phyloP scores from a whole-genome alignment of 2,329 filamentous ascomycete genomes.

The Allantophomopsis lycopodina region DNA sequence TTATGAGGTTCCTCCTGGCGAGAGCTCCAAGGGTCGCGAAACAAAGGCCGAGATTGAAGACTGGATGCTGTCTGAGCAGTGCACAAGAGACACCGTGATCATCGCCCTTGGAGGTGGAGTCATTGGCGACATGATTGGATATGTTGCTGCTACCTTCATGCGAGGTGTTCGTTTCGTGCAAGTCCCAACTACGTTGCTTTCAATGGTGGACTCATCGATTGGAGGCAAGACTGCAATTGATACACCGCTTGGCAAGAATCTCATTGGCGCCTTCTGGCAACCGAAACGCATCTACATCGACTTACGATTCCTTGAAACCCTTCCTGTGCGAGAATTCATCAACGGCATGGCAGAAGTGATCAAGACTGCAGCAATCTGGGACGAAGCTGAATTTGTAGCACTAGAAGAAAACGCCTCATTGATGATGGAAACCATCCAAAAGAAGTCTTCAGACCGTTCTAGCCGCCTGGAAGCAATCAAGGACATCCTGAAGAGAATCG shows the following conservation, averaged over 20 bases:
- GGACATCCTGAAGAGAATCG: slow-evolving; percentile 60
- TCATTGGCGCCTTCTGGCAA: slow-evolving; percentile 95
- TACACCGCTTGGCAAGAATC: slow-evolving; percentile 87
- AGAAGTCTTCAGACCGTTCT: slow-evolving; percentile 34
- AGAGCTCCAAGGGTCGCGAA: slow-evolving; percentile 83
- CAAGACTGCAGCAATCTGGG: slow-evolving; percentile 95
- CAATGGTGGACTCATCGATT: slow-evolving; percentile 98
- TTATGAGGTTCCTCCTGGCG: slow-evolving; percentile 79
- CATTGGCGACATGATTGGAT: slow-evolving; percentile 96
- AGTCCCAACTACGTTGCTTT: slow-evolving; percentile 83
- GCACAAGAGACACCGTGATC: slow-evolving; percentile 87
- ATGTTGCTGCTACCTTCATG: slow-evolving; percentile 97
- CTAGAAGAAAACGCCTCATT: slow-evolving; percentile 69
- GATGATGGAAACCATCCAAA: slow-evolving; percentile 61
- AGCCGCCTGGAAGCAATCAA: slow-evolving; percentile 56
- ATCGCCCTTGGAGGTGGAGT: slow-evolving; percentile 92
- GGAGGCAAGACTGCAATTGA: slow-evolving; percentile 98
- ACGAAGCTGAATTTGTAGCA: slow-evolving; percentile 72
- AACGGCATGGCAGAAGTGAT: slow-evolving; percentile 98
- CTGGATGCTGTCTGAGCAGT: slow-evolving; percentile 88
- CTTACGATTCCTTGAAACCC: slow-evolving; percentile 76
- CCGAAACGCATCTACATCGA: slow-evolving; percentile 91
- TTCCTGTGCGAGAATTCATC: slow-evolving; percentile 85
- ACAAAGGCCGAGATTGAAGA: slow-evolving; percentile 95
- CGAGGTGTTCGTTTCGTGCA: slow-evolving; percentile 91